Percentiles rank a stretch among this genome's conserved stretches.
Conservation (phyloP, 1,284 basidiomycete genomes). For the Bondarzewia mesenterica region DNA sequence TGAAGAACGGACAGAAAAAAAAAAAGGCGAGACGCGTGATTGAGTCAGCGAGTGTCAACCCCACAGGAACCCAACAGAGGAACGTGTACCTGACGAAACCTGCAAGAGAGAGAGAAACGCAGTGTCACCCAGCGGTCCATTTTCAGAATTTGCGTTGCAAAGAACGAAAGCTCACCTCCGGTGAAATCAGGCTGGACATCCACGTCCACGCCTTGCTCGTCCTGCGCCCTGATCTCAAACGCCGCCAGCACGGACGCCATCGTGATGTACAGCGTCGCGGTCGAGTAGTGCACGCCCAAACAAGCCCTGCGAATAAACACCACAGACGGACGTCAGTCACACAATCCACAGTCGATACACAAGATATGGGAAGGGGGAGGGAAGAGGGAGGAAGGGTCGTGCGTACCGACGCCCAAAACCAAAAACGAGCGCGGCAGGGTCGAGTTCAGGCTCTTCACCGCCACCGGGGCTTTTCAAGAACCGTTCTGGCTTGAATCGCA, state of each 20-base stretch:
- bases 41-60: no score
- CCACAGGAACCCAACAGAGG: no score
- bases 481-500: conserved; percentile 15
- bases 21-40: no score
- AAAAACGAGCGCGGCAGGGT: conserved; percentile 10
- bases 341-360: no score
- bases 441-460: conserved; percentile 1
- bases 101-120: no score
- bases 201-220: conserved; percentile 8
- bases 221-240: conserved; percentile 9
- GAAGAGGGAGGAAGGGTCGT: background rate
- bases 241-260: conserved; percentile 9
- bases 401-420: conserved; percentile 9
- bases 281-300: conserved; percentile 10
- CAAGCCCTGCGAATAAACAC: no score
- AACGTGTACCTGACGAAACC: no score
- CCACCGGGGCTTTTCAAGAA: conserved; percentile 12
- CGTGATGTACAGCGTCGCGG: conserved; percentile 10
- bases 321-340: no score
- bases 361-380: background rate
- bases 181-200: conserved; percentile 9
- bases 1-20: no score
- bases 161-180: conserved; percentile 13
- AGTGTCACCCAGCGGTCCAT: background rate
- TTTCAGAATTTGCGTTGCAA: conserved; percentile 6